Evolutionary conservation across 192 early-diverging fungal genomes (phyloP).

Genomic region (Cladochytrium replicatum): DNA sequence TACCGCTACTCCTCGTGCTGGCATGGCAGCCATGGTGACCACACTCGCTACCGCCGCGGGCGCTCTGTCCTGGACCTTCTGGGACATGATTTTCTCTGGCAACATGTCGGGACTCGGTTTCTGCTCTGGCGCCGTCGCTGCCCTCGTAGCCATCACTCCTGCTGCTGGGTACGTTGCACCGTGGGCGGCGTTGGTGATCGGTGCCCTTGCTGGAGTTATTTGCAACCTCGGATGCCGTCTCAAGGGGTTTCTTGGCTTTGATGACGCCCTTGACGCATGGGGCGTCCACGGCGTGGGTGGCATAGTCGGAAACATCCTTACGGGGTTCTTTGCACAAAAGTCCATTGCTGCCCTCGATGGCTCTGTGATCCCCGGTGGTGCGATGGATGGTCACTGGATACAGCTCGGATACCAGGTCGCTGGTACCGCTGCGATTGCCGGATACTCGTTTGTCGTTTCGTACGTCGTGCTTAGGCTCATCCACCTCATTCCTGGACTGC

Average conservation of each 20-base stretch:
- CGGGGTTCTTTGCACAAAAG: constrained; percentile 82
- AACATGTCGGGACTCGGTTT: constrained; percentile 86
- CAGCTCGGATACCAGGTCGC: constrained; percentile 49
- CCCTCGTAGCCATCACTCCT: constrained; percentile 88
- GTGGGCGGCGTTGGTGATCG: constrained; percentile 73
- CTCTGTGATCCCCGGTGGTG: constrained; percentile 35
- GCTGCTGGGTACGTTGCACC: constrained; percentile 79
- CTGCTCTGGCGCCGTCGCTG: constrained; percentile 89
- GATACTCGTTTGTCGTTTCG: constrained; percentile 61
- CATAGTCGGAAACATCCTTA: constrained; percentile 76
- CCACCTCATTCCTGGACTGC: constrained; percentile 68
- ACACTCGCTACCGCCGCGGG: constrained; percentile 76
- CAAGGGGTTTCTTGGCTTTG: constrained; percentile 78
- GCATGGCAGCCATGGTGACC: constrained; percentile 74
- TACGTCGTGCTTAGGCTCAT: constrained; percentile 65
- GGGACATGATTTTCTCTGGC: constrained; percentile 59
- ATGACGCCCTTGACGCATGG: constrained; percentile 85
- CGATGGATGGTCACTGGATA: constrained; percentile 43
- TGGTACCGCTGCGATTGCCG: constrained; percentile 32
- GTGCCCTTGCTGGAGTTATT: constrained; percentile 54
- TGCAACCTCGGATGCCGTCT: constrained; percentile 77
- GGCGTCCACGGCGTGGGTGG: constrained; percentile 51
- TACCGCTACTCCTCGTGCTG: constrained; percentile 72
- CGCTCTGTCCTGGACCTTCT: constrained; percentile 71
- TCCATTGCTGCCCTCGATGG: constrained; percentile 61